Evolutionary conservation across 352 stramenopile genomes (phyloP), one percentile per base, ranked within the genome.

Genomic region (Phytophthora litchii): DNA sequence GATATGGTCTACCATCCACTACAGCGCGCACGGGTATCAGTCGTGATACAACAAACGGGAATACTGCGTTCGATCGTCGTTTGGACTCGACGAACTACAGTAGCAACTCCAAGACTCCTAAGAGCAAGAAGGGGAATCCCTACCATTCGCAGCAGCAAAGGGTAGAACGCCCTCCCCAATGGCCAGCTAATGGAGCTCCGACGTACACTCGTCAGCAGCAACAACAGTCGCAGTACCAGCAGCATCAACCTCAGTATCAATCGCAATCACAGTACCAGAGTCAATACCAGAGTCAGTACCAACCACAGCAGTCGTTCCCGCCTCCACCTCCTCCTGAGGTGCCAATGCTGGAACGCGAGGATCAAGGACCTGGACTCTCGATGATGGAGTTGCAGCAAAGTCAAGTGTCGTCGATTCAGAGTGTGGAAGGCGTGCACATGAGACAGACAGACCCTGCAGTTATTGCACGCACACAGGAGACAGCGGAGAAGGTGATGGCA

Each of bases 401-500:
- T 6, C 60, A 65, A 40, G 41, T 62, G 40, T 50, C 50, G 11
- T 59, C 34, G 10, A 38, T 54, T 20, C 35, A 42, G 20, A 64
- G 50, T 29, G 51, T 64, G 13, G 65, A 74, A 27, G 60, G 57
- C n/a, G 34, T 64, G 16, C 47, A 64, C 32, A 49, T 14, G 23
- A 59, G 50, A 57, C 53, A 63, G 35, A 74, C 49, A 3, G 69
- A 67, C 36, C 60, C 69, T 0, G 49, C 41, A 1, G 62, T 75
- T 19, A 61, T 72, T 20, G 54, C 49, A 3, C 64, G 58, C 11
- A 80, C 74, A 3, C 61, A 70, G 21, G 79, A 84, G 36, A 59
- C 69, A 36, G 76, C 70, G 1, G 66, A 80, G 44, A 80, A 72
- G 19, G 78, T 92, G 40, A 74, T 93, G 37, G 70, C 76, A 1